Base-by-base conservation (phyloP, 768 basidiomycete species). In the Lentinula aciculospora region DNA sequence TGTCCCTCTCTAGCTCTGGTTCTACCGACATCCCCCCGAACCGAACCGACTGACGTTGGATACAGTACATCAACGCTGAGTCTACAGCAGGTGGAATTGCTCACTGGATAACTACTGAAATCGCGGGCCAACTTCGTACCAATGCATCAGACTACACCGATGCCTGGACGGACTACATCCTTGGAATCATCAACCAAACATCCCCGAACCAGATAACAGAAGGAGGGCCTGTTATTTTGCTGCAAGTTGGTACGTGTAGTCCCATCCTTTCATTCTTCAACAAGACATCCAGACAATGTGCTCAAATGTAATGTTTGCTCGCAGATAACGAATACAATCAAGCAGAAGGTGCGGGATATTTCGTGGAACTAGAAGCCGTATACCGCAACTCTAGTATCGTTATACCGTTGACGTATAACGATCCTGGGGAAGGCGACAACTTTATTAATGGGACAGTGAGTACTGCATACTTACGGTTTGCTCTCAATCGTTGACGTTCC, bases 321-420 rank as follows among this genome's bases (percentile, higher is more conserved):
- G 15, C 62, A 87, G 90, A 92, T 64, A 92, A 93, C 55, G 89
- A 92, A 68, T 91, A 86, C 63, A 75, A 75, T 3, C 86, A 89
- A 76, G 63, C 39, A 69, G 69, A 8, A 66, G 74, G 27, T 69
- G 61, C 64, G 61, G 77, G 81, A 61, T 89, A 90, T 67, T 90
- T 90, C 51, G 76, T 63, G 3, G 76, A 88, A 36, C 77, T 92
- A 2, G 77, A 88, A 66, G 69, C 67, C 5, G 79, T 74, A 7
- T 87, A 85, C 65, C 76, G 72, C 37, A 66, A 74, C 37, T 82
- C 83, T 1, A 70, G 74, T 10, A 84, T 90, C 44, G 82, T 81
- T 15, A 84, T 90, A 31, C 88, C 85, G 34, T 68, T 89, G 59
- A 89, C 88, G 0, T 88, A 86, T 69, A 91, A 91, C 56, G 89